Base-by-base conservation (phyloP, 345 rosid species). In the Rhizophora mangle region DNA sequence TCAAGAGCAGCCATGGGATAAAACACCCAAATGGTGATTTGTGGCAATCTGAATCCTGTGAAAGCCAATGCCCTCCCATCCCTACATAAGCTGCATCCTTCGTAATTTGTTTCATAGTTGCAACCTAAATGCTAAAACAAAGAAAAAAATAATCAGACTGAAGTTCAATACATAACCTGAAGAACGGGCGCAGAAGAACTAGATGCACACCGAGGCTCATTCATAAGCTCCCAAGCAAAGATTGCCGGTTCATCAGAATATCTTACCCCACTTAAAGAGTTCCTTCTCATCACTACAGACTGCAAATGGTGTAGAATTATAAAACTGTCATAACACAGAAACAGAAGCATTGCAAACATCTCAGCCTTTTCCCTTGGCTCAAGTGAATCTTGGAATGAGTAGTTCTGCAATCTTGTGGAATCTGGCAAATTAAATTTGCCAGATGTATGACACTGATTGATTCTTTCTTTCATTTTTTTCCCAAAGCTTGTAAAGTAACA, bases 141-240 rank as follows among this genome's bases (percentile, higher is more conserved):
- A 30, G 49, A 62, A 31, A 43, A 21, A 5, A 10, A 63, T 1
- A 65, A 36, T 8, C 18, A 36, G 29, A 22, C 24, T 56, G 26
- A 56, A 60, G 57, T 15, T 68, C 24, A 34, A 60, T 56, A 57
- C 18, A 59, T 73, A 63, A 85, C 88, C 84, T 76, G 85, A 72
- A 85, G 84, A 68, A 74, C 60, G 60, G 73, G 64, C 9, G 84
- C 77, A 31, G 80, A 84, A 6, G 82, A 73, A 72, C 53, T 79
- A 34, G 82, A 79, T 55, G 61, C 71, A 70, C 88, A 80, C 4
- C 85, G 79, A 29, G 85, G 85, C 72, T 85, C 88, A 62, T 85
- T 85, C 76, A 85, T 85, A 27, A 85, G 84, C 69, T 84, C 88
- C 85, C 88, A 84, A 7, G 88, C 85, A 76, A 84, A 80, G 59